These are phyloP conservation scores for Viola odorata DNA, from an alignment of 345 rosid genomes.

Conservation along the genomic window DNA sequence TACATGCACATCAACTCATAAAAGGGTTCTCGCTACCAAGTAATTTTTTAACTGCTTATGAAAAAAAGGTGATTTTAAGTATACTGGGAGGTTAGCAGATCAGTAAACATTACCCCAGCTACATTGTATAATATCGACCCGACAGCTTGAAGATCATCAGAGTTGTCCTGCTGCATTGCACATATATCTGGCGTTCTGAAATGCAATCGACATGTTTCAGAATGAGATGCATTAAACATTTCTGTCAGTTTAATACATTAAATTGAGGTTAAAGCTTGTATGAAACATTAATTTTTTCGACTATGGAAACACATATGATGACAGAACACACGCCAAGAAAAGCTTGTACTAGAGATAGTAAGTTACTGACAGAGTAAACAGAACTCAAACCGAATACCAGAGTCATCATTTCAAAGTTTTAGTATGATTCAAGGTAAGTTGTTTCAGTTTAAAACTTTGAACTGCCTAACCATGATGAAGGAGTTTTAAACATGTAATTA, in stretches of 20 bases:
- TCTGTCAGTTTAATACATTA: too few species aligned
- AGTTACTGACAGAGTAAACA: too few species aligned
- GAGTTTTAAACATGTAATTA: constrained; percentile 13
- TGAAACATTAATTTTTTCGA: too few species aligned
- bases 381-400: too few species aligned
- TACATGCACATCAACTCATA: neutral
- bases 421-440: neutral
- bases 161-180: constrained; percentile 59
- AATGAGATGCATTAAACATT: too few species aligned
- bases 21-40: neutral
- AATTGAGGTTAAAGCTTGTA: too few species aligned
- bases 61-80: neutral
- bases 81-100: neutral
- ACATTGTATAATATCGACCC: constrained; percentile 48
- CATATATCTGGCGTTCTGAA: constrained; percentile 61
- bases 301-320: neutral
- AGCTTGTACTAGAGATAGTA: too few species aligned
- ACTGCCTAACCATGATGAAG: neutral
- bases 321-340: too few species aligned
- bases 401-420: neutral
- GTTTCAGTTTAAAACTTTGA: neutral
- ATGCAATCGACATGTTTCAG: constrained; percentile 9
- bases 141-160: constrained; percentile 55
- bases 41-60: neutral
- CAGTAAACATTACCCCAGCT: constrained; percentile 35